Evolutionary conservation across 345 rosid genomes (phyloP).

Genomic region (Rubroshorea leprosula): DNA sequence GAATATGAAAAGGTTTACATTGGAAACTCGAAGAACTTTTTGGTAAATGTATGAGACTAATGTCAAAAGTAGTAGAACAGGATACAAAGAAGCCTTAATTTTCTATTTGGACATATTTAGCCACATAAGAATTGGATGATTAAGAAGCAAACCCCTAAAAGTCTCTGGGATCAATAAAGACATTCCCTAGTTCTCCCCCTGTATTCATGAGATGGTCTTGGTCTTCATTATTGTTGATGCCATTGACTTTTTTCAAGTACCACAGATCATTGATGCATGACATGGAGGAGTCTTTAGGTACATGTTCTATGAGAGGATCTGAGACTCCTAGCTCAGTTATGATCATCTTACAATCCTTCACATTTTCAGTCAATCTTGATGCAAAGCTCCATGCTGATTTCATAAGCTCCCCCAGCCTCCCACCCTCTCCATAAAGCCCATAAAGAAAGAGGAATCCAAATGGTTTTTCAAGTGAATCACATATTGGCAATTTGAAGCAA

Average conservation of each 20-base stretch:
- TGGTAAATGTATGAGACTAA: no score
- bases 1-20: no score
- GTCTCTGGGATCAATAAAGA: constrained; percentile 58
- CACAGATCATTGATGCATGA: constrained; percentile 41
- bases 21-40: no score
- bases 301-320: constrained; percentile 40
- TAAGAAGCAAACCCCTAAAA: constrained; percentile 21
- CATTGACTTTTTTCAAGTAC: constrained; percentile 44
- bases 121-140: neutral
- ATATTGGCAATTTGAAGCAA: constrained; percentile 33
- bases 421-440: constrained; percentile 49
- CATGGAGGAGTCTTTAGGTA: constrained; percentile 26
- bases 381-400: constrained; percentile 36
- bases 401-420: constrained; percentile 39
- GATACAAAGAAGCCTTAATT: neutral
- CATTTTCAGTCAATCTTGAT: constrained; percentile 30
- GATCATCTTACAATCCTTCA: constrained; percentile 36
- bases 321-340: constrained; percentile 35
- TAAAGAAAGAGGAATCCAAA: constrained; percentile 44
- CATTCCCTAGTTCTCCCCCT: constrained; percentile 35
- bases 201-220: constrained; percentile 15
- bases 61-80: neutral
- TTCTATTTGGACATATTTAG: neutral
- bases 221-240: neutral
- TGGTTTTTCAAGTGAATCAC: constrained; percentile 24